A percentile compares a stretch with the other conserved stretches of the same genome.
phyloP scores from a whole-genome alignment of 305 asterid species.

The Solanum chacoense region DNA sequence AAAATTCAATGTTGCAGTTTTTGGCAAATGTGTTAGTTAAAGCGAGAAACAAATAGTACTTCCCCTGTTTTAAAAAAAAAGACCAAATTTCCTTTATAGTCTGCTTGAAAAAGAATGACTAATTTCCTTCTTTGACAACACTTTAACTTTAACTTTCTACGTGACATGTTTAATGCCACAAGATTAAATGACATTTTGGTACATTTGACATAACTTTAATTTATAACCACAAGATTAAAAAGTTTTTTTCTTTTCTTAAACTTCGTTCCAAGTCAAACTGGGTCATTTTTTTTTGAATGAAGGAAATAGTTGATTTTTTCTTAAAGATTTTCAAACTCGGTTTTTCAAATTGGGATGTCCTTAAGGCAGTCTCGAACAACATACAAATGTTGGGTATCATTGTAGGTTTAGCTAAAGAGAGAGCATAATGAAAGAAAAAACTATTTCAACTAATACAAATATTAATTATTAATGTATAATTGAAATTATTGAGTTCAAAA shows the following conservation, averaged over 20 bases:
- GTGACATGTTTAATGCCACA: too few species aligned
- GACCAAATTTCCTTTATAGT: too few species aligned
- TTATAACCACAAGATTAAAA: too few species aligned
- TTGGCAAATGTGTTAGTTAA: not conserved
- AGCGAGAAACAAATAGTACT: not conserved
- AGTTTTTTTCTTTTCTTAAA: too few species aligned
- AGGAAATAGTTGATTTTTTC: not conserved
- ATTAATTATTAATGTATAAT: not conserved
- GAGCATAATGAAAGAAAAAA: not conserved
- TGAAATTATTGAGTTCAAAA: not conserved
- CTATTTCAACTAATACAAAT: not conserved
- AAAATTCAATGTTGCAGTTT: not conserved
- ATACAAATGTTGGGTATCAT: not conserved
- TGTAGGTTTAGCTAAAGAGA: not conserved
- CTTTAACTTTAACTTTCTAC: too few species aligned
- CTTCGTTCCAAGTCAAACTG: too few species aligned
- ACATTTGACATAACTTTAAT: too few species aligned
- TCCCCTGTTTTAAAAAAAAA: too few species aligned
- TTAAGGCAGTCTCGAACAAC: not conserved
- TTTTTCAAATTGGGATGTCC: not conserved
- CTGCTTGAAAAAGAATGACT: too few species aligned
- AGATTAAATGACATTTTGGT: too few species aligned
- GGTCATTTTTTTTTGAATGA: too few species aligned
- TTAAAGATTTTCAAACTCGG: not conserved
- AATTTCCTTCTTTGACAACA: fast-evolving